Base-by-base conservation (phyloP, 2,329 filamentous ascomycete genomes). In the Chaetomiaceae sp. region DNA sequence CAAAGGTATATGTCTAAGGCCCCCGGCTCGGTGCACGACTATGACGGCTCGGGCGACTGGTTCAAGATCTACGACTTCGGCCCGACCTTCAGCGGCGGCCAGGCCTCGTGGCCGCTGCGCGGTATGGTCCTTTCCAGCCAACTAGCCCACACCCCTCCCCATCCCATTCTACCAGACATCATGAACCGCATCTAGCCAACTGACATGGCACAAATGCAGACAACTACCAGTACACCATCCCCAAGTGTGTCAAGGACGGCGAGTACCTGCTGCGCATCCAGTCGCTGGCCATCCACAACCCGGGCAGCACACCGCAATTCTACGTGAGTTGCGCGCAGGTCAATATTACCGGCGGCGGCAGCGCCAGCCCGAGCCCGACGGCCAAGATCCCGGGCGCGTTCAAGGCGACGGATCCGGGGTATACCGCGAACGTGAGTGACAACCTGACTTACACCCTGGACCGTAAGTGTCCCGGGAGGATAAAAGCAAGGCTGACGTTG, bases 261-360 rank as follows among this genome's bases (percentile, higher is more conserved):
- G 60, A 65, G 35, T 72, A 72, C 54, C 64, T 73, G 24, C 52
- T 72, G 20, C 63, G 70, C 5, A 68, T 71, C 52, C 69, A 73
- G 56, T 66, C 71, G 38, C 63, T 73, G 47, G 70, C 68, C 2
- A 58, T 73, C 36, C 70, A 72, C 42, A 64, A 63, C 2, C 53
- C 60, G 12, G 59, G 59, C 39, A 30, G 52, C 10, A 65, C 66
- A 10, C 68, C 68, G 1, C 69, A 73, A 57, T 64, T 65, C 44
- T 72, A 73, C 51, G 67, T 68, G 6, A 65, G 68, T 58, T 72
- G 69, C 56, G 62, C 51, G 6, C 53, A 56, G 34, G 37, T 56
- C 20, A 40, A 43, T 7, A 49, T 54, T 15, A 68, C 67, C 0
- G 65, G 63, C 12, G 65, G 67, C 10, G 68, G 67, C 6, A 63